Conservation (phyloP, 805 yeast genomes). For the Zygosaccharomyces pseudorouxii region DNA sequence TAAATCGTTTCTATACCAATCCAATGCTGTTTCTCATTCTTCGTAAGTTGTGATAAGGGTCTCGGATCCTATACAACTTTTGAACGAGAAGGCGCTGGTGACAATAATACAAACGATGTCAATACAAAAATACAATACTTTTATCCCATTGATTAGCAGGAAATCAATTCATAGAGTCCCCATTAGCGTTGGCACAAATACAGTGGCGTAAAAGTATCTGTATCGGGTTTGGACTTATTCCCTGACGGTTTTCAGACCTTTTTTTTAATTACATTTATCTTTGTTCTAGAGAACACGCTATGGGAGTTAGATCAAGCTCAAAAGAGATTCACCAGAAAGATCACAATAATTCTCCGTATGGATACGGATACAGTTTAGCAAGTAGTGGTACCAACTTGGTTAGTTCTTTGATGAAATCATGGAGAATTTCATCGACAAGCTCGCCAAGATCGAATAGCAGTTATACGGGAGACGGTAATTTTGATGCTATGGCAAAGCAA, state of each 20-base stretch:
- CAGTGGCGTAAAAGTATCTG: not conserved
- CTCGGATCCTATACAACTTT: not conserved
- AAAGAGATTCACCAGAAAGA: slow-evolving; percentile 29
- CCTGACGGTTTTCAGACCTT: not conserved
- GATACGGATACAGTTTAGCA: slow-evolving; percentile 6
- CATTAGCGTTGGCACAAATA: not conserved
- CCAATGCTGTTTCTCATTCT: not conserved
- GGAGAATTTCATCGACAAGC: slow-evolving; percentile 25
- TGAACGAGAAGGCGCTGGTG: slow-evolving; percentile 1
- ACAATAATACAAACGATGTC: not conserved
- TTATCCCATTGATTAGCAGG: not conserved
- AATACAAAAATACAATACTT: not conserved
- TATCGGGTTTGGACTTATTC: not conserved
- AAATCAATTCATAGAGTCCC: not conserved
- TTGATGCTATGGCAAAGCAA: slow-evolving; percentile 30
- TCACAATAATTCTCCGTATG: slow-evolving; percentile 6
- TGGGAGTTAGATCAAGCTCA: slow-evolving; percentile 30
- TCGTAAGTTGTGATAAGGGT: slow-evolving; percentile 3
- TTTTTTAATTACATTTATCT: not conserved
- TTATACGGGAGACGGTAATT: slow-evolving; percentile 22
- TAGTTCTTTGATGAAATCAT: slow-evolving; percentile 29
- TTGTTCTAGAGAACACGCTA: not conserved
- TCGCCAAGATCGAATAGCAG: slow-evolving; percentile 6
- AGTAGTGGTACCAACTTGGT: slow-evolving; percentile 21
- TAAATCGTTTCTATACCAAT: not conserved